Base-by-base conservation (phyloP, 2,329 filamentous ascomycete genomes). In the Thelonectria blattea region DNA sequence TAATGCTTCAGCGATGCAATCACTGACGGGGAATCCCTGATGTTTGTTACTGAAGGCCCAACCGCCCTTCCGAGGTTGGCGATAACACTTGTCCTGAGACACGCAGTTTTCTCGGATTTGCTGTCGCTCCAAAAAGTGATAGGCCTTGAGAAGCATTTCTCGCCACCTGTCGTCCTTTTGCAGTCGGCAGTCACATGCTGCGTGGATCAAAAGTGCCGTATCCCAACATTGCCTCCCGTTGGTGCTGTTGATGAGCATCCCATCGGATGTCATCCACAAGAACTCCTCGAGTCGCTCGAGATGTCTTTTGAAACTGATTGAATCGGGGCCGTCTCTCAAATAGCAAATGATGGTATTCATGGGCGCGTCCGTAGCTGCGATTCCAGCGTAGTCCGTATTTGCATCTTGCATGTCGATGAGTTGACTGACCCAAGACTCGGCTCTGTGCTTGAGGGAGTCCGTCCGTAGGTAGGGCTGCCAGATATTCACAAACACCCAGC, bases 171-270 rank as follows among this genome's bases (percentile, higher is more conserved):
- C 81, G 53, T 95, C 87, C 22, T 87, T 79, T 20, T 90, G 88
- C 24, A 97, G 83, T 0, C 91, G 92, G 11, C 91, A 88, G 51
- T 91, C 91, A 56, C 91, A 85, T 4, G 91, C 85, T 2, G 91
- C 88, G 75, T 96, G 92, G 32, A 97, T 91, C 14, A 89, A 79
- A 72, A 97, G 97, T 1, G 92, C 85, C 0, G 94, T 98, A 73
- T 99, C 95, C 95, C 95, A 99, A 66, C 88, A 90, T 76, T 98
- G 94, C 3, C 97, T 93, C 20, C 95, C 95, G 70, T 98, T 97
- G 10, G 95, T 98, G 39, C 95, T 94, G 71, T 97, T 97, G 78
- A 90, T 89, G 49, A 97, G 83, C 91, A 98, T 92, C 10, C 95
- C 95, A 73, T 97, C 93, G 24, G 88, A 75, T 62, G 95, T 97